Percentiles rank a stretch among this genome's conserved stretches.
phyloP scores from a whole-genome alignment of 2,329 filamentous ascomycete genomes.

The Ophiosphaerella herpotricha region DNA sequence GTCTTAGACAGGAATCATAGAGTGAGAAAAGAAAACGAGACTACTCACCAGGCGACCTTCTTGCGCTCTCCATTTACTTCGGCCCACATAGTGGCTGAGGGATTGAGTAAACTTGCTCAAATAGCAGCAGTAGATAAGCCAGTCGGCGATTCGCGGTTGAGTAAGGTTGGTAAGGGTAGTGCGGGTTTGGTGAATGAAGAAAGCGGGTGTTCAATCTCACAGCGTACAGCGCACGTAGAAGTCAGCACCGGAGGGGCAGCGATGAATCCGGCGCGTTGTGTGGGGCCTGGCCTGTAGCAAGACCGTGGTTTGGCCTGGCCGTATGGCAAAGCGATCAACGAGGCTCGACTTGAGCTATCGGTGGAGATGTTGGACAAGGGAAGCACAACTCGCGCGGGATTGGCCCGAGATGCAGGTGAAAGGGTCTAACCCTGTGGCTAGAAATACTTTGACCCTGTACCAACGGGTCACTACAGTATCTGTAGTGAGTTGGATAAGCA shows the following conservation, averaged over 20 bases:
- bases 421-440: conserved; percentile 30
- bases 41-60: conserved; percentile 74
- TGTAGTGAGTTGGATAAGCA: conserved; percentile 17
- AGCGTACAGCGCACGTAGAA: conserved; percentile 34
- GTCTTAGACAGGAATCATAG: not conserved
- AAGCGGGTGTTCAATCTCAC: conserved; percentile 18
- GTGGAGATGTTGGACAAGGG: conserved; percentile 12
- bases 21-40: not conserved
- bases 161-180: conserved; percentile 21
- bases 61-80: conserved; percentile 70
- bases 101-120: conserved; percentile 38
- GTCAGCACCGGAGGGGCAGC: conserved; percentile 28
- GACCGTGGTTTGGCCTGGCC: conserved; percentile 18
- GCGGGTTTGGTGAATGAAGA: conserved; percentile 22
- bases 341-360: conserved; percentile 21
- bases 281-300: conserved; percentile 14
- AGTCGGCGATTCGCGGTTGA: conserved; percentile 22
- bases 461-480: conserved; percentile 21
- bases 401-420: conserved; percentile 20
- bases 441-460: conserved; percentile 22
- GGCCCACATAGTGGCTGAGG: conserved; percentile 58
- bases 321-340: conserved; percentile 27
- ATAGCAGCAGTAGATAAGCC: conserved; percentile 14
- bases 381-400: conserved; percentile 16
- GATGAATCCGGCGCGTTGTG: conserved; percentile 21